Evolutionary conservation across 306 rosid species (phyloP), one percentile per base, ranked within the genome.

Genomic region (Benincasa hispida): DNA sequence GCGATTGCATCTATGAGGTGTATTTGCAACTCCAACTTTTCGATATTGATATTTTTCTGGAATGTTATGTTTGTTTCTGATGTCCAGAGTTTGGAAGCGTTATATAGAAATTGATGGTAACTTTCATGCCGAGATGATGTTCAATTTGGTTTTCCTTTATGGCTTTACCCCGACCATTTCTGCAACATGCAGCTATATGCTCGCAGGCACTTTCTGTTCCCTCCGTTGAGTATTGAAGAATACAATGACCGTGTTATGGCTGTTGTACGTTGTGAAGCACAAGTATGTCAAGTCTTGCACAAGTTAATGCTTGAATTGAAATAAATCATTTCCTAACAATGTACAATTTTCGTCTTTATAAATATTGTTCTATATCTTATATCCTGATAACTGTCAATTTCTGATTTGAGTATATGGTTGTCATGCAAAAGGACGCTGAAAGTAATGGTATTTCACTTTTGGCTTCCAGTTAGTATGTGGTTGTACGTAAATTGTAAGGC

Each of bases 181-280:
- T 81, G 77, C 84, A 60, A 82, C 27, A 25, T 86, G 94, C 97
- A 91, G 97, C 85, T 91, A 68, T 91, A 91, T 84, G 97, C 97
- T 60, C 97, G 97, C 62, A 86, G 98, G 80, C 98, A 93, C 85
- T 93, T 93, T 82, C 87, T 93, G 78, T 91, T 90, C 75, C 98
- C 98, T 68, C 92, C 98, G 28, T 82, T 90, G 66, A 80, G 82
- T 79, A 90, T 93, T 53, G 97, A 93, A 83, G 97, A 88, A 76
- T 90, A 77, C 85, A 91, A 93, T 78, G 89, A 82, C 72, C 94
- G 94, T 54, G 98, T 93, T 61, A 93, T 76, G 79, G 97, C 94
- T 8, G 90, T 93, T 82, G 98, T 91, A 19, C 96, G 97, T 4
- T 93, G 98, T 82, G 97, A 93, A 81, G 97, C 96, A 78, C 97